Conservation (phyloP, 805 yeast genomes). For the Starmerella gropengiesseri region DNA sequence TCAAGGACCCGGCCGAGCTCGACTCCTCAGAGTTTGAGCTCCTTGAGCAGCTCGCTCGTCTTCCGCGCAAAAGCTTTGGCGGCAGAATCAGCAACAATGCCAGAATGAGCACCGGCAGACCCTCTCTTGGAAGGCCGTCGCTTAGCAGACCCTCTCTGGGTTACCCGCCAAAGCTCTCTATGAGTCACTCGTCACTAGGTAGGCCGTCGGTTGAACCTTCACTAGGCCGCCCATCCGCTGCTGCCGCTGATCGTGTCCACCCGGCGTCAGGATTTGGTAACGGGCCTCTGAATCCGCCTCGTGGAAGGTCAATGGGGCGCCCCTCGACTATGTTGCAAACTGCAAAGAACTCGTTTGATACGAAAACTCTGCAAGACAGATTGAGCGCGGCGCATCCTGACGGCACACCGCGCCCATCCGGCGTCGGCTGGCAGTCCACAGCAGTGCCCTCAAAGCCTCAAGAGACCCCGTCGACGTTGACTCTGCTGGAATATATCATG, state of each 20-base stretch:
- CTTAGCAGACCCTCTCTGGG: slow-evolving; percentile 5
- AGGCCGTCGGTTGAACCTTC: slow-evolving; percentile 7
- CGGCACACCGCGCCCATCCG: slow-evolving; percentile 10
- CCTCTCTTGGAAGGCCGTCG: slow-evolving; percentile 10
- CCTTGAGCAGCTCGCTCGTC: slow-evolving; percentile 20
- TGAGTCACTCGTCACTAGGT: slow-evolving; percentile 4
- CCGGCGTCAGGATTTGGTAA: too few species aligned
- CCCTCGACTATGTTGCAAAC: too few species aligned
- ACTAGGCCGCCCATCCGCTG: neutral
- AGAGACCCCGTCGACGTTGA: slow-evolving; percentile 45
- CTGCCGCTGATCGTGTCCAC: too few species aligned
- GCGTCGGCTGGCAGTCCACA: slow-evolving; percentile 36
- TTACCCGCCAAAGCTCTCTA: slow-evolving; percentile 2
- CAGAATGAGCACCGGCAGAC: slow-evolving; percentile 8
- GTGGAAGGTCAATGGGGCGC: too few species aligned
- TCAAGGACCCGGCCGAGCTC: slow-evolving; percentile 9
- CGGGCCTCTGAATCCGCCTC: too few species aligned
- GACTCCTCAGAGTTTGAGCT: slow-evolving; percentile 17
- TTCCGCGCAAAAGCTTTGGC: slow-evolving; percentile 24
- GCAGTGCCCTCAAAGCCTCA: slow-evolving; percentile 39
- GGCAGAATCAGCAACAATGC: slow-evolving; percentile 18
- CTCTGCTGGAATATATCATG: slow-evolving; percentile 60
- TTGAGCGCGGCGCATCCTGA: neutral
- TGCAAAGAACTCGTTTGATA: neutral
- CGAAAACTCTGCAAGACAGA: neutral